Conservation (phyloP, 2,329 filamentous ascomycete species). For the Talaromyces verruculosus region DNA sequence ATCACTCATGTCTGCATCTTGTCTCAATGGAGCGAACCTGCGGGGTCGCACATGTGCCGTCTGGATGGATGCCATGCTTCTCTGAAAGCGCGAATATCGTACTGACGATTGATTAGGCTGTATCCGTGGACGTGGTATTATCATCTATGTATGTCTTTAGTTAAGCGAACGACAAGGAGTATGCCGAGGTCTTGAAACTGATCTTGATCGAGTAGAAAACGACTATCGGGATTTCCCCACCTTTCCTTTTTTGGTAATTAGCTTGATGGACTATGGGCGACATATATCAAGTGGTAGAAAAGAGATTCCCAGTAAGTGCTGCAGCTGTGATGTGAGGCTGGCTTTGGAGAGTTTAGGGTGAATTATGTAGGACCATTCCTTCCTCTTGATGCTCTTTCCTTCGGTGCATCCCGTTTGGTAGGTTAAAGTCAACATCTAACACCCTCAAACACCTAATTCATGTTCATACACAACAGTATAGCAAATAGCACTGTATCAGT, state of each 20-base stretch:
- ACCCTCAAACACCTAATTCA: background rate
- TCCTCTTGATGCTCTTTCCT: slow-evolving; percentile 6
- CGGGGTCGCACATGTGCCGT: slow-evolving; percentile 35
- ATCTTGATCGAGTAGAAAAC: background rate
- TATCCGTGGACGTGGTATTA: background rate
- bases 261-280: background rate
- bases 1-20: slow-evolving; percentile 31
- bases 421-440: background rate
- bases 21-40: slow-evolving; percentile 53
- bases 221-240: slow-evolving; percentile 12
- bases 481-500: slow-evolving; percentile 4
- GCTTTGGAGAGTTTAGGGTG: background rate
- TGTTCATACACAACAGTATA: slow-evolving; percentile 5
- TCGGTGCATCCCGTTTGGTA: background rate
- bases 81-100: background rate
- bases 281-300: too few species aligned
- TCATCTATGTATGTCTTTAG: background rate
- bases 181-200: background rate
- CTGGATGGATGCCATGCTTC: slow-evolving; percentile 29
- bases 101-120: background rate
- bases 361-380: background rate
- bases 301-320: background rate
- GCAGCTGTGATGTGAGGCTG: background rate
- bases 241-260: slow-evolving; percentile 14
- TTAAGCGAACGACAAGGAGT: background rate